Base-by-base conservation (phyloP, 257 asterid genomes). In the Solanum piurae region DNA sequence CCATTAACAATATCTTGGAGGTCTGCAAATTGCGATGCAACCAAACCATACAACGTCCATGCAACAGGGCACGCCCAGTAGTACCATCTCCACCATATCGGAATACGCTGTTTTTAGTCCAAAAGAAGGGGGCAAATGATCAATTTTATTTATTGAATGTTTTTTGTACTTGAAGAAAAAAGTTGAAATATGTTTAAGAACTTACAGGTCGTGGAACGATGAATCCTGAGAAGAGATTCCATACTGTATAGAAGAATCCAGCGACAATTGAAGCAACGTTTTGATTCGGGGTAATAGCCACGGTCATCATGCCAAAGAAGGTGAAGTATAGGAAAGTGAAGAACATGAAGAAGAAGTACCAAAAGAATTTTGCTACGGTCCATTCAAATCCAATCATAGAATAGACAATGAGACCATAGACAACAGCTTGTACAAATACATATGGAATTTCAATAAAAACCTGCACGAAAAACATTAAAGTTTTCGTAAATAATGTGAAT, bases 31-130 rank as follows among this genome's bases (percentile, higher is more conserved):
- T 93, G 94, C 27, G 95, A 92, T 18, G 91, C 89, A 5, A 87
- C 60, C 31, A 93, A 85, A 23, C 95, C 96, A 44, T 93, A 93
- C 42, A 93, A 38, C 1, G 95, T 89, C 93, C 93, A 93, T 1
- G 96, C 60, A 12, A 91, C 86, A 3, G 95, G 96, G 40, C 79
- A 79, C 12, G 68, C 91, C 96, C 95, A 90, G 86, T 89, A 89
- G 83, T 86, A 90, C 96, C 96, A 93, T 89, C 93, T 92, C 96
- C 96, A 93, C 95, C 93, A 93, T 83, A 92, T 84, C 0, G 95
- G 94, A 29, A 91, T 91, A 10, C 91, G 83, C 94, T 92, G 89
- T 40, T 58, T 49, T 49, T 23, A 60, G 46, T 29, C 73, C 18
- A 33, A 75, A 79, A 79, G 25, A 44, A 80, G 5, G 12, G 12